Base-by-base conservation (phyloP, 345 rosid genomes). In the Cardiospermum halicacabum region DNA sequence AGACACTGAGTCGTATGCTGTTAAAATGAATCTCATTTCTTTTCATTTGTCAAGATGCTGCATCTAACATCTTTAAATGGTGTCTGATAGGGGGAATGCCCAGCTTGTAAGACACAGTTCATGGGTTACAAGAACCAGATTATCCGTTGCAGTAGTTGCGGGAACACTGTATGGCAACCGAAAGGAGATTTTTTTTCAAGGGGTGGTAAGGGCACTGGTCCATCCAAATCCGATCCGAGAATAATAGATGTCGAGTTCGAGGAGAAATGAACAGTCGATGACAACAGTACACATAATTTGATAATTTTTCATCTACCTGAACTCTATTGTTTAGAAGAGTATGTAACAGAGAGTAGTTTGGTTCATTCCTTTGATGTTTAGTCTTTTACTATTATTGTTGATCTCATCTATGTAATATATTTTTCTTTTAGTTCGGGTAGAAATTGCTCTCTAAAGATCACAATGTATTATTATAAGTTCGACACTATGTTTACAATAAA, bases 111-210 rank as follows among this genome's bases (percentile, higher is more conserved):
- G 76, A 82, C 85, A 71, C 88, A 90, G 75, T 93, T 93, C 71
- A 74, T 82, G 62, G 98, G 98, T 28, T 82, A 80, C 81, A 93
- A 85, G 77, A 90, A 64, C 80, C 97, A 88, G 75, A 64, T 77
- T 39, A 79, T 93, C 59, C 89, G 84, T 1, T 93, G 98, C 50
- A 60, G 80, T 18, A 72, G 90, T 56, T 90, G 98, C 49, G 84
- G 98, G 62, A 93, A 93, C 84, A 90, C 72, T 27, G 98, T 93
- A 58, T 93, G 98, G 97, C 91, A 93, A 60, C 92, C 98, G 2
- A 63, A 84, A 77, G 88, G 84, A 42, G 96, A 84, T 72, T 82
- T 84, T 72, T 84, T 81, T 75, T 77, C 88, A 22, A 68, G 78
- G 74, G 86, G 80, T 47, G 72, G 83, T 10, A 58, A 67, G 69